A percentile compares a stretch with the other conserved stretches of the same genome.
These are phyloP conservation scores for Eimeria praecox DNA, from an alignment of 169 alveolate genomes.

Conservation along the genomic window DNA sequence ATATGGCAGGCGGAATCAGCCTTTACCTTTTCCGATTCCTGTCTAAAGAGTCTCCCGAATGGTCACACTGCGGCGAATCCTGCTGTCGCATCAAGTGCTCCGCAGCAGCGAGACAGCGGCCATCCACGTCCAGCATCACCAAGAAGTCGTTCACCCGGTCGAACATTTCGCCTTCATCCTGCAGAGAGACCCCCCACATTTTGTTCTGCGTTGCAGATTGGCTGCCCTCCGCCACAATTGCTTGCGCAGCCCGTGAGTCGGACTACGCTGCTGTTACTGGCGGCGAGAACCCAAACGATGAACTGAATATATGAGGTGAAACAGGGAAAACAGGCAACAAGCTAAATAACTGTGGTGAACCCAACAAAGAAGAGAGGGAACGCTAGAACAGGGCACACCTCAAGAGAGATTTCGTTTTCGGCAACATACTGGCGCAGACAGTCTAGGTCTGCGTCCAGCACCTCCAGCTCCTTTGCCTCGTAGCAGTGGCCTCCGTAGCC, in stretches of 20 bases:
- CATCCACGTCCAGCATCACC: constrained; percentile 72
- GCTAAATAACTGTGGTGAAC: neutral
- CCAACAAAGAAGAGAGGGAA: neutral
- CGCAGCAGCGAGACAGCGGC: constrained; percentile 69
- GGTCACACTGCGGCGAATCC: neutral
- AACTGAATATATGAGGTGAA: neutral
- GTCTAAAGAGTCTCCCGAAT: neutral
- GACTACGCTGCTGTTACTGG: too few relatives aligned
- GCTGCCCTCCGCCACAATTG: too few relatives aligned
- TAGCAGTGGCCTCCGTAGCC: constrained; percentile 71
- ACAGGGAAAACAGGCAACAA: neutral
- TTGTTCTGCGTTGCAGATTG: too few relatives aligned
- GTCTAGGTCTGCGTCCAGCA: constrained; percentile 63
- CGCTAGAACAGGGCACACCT: neutral
- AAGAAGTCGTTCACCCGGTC: constrained; percentile 66
- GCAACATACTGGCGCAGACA: constrained; percentile 46
- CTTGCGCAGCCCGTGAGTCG: too few relatives aligned
- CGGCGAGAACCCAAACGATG: too few relatives aligned
- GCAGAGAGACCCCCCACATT: neutral
- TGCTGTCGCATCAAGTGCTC: constrained; percentile 6
- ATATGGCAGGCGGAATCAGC: neutral
- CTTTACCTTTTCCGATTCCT: neutral
- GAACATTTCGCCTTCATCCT: constrained; percentile 2
- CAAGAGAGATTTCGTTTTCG: constrained; percentile 43
- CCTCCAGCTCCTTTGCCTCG: constrained; percentile 7